Base-by-base conservation (phyloP, 164 flowering plant species). In the Liquidambar formosana region DNA sequence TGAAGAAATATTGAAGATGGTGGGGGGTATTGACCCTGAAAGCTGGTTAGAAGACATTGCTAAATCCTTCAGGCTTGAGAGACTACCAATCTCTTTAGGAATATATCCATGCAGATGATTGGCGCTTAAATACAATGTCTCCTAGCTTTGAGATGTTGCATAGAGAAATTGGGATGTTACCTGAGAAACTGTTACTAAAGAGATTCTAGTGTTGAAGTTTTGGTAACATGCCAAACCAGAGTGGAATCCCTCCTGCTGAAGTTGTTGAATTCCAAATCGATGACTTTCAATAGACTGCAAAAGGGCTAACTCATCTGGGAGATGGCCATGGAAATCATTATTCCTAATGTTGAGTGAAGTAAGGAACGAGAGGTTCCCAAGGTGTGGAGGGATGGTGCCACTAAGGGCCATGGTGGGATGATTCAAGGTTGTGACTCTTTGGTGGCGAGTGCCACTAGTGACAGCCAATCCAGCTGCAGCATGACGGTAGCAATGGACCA, bases 201-300 rank as follows among this genome's bases (percentile, higher is more conserved):
- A 66, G 14, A 12, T 1, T 5, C 23, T 64, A 13, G 3, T 8
- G 12, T 15, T 47, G 25, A 23, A 68, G 52, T 21, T 51, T 9
- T 1, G 57, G 18, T 23, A 64, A 58, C 10, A 4, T 5, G 0
- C 61, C 72, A 6, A 68, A 11, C 64, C 45, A 58, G 5, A 63
- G 15, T 26, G 83, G 83, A 54, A 80, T 73, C 41, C 22, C 27
- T 15, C 83, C 83, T 80, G 10, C n/a, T 28, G 15, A 80, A 63
- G 0, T 38, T 25, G 58, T 81, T 82, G 33, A 14, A 18, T 12
- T 25, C n/a, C 3, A 79, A n/a, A n/a, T 13, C 21, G 0, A 80
- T 9, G 1, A 1, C 10, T 41, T 49, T 19, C 11, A 81, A 48
- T 11, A 74, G 61, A 19, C 14, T n/a, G 33, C 19, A 82, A 33